These are phyloP conservation scores for Tilletia walkeri DNA, from an alignment of 1,284 basidiomycete species.

Conservation along the genomic window DNA sequence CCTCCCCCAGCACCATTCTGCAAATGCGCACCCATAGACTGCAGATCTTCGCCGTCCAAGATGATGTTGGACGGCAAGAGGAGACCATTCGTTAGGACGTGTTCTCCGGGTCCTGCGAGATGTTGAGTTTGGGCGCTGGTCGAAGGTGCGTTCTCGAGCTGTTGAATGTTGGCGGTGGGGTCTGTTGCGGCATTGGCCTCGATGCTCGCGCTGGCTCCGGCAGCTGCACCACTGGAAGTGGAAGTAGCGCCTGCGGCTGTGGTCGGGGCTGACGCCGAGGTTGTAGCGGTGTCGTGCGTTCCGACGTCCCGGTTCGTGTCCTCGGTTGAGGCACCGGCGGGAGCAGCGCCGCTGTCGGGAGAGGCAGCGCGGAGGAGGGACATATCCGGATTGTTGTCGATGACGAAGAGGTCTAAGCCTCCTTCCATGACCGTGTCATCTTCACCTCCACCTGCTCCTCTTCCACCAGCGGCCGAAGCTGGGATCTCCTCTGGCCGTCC, in stretches of 20 bases:
- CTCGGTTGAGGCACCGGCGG: background rate
- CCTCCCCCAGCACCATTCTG: background rate
- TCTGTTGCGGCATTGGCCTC: background rate
- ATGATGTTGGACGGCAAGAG: constrained; percentile 8
- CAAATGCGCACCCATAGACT: background rate
- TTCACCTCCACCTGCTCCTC: background rate
- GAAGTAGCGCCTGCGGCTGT: background rate
- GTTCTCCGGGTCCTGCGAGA: constrained; percentile 2
- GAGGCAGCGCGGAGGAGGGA: constrained; percentile 7
- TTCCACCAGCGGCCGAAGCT: background rate
- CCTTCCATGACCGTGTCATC: background rate
- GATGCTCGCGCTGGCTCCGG: background rate
- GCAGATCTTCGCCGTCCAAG: constrained; percentile 2
- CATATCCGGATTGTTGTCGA: constrained; percentile 11
- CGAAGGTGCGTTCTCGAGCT: background rate
- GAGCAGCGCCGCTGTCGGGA: background rate
- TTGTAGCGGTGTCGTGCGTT: background rate
- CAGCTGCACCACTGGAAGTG: background rate
- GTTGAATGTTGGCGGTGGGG: background rate
- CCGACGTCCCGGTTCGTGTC: background rate
- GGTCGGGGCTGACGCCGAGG: too few species aligned
- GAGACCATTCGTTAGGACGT: constrained; percentile 5
- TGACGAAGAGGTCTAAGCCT: constrained; percentile 8
- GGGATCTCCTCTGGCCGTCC: background rate
- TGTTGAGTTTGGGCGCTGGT: background rate